A percentile compares a stretch with the other conserved stretches of the same genome.
phyloP scores from a whole-genome alignment of 2,329 filamentous ascomycete species.

The Capronia epimyces region DNA sequence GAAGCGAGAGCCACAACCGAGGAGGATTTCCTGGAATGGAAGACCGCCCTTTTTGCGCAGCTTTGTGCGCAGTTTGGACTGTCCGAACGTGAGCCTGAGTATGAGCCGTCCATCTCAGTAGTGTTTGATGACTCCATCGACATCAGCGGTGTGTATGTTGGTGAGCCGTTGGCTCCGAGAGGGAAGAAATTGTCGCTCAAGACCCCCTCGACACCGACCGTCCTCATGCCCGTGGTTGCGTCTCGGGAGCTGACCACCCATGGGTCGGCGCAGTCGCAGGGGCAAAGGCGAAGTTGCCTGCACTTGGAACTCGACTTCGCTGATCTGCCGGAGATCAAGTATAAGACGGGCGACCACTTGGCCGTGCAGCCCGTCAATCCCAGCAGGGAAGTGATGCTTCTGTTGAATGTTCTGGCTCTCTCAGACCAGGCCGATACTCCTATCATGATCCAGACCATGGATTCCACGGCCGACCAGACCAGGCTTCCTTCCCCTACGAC shows the following conservation, averaged over 20 bases:
- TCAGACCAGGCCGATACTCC: slow-evolving; percentile 23
- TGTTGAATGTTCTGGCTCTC: slow-evolving; percentile 34
- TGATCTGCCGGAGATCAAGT: slow-evolving; percentile 34
- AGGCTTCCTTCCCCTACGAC: slow-evolving; percentile 88
- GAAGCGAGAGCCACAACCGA: slow-evolving; percentile 41
- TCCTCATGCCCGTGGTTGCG: not conserved
- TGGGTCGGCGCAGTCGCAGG: not conserved
- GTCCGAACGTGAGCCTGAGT: slow-evolving; percentile 76
- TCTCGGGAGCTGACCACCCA: slow-evolving; percentile 6
- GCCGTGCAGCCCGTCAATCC: slow-evolving; percentile 41
- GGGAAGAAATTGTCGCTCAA: not conserved
- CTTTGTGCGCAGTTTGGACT: slow-evolving; percentile 54
- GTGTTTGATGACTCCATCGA: slow-evolving; percentile 40
- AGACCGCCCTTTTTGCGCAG: slow-evolving; percentile 34
- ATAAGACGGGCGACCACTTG: slow-evolving; percentile 44
- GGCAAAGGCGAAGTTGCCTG: slow-evolving; percentile 31
- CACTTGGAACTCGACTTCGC: slow-evolving; percentile 37
- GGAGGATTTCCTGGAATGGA: slow-evolving; percentile 42
- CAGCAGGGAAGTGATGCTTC: slow-evolving; percentile 33
- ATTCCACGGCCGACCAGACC: slow-evolving; percentile 37
- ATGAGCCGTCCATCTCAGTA: slow-evolving; percentile 76
- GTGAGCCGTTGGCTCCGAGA: slow-evolving; percentile 3
- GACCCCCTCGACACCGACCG: not conserved
- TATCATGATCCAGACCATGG: slow-evolving; percentile 23
- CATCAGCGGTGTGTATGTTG: slow-evolving; percentile 27